phyloP scores from a whole-genome alignment of 768 basidiomycete genomes.

The Psilocybe tampanensis region DNA sequence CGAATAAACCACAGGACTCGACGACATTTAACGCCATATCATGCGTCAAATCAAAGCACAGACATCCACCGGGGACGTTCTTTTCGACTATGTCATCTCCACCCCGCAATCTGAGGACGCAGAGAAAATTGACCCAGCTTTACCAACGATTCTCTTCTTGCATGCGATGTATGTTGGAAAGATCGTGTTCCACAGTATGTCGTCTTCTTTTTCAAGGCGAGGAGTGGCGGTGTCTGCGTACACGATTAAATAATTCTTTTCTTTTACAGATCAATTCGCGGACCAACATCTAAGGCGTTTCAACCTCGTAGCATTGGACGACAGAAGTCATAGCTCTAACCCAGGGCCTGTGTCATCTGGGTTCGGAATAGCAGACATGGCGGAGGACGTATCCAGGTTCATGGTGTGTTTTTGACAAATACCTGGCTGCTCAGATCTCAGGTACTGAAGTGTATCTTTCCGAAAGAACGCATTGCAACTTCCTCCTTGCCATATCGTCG shows the following conservation, averaged over 20 bases:
- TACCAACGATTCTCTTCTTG: conserved; percentile 37
- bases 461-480: conserved; percentile 35
- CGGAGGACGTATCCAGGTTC: conserved; percentile 35
- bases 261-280: conserved; percentile 31
- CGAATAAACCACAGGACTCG: not conserved
- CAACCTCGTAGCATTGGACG: conserved; percentile 38
- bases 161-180: conserved; percentile 37
- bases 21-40: not conserved
- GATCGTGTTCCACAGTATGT: conserved; percentile 35
- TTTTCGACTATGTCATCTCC: conserved; percentile 38
- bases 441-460: not conserved
- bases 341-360: conserved; percentile 24
- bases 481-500: conserved; percentile 40
- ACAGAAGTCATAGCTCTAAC: conserved; percentile 35
- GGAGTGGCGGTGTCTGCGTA: no score
- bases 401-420: conserved; percentile 28
- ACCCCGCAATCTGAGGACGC: conserved; percentile 33
- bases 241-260: no score
- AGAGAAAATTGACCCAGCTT: conserved; percentile 26
- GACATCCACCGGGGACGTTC: conserved; percentile 28
- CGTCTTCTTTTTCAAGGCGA: not conserved
- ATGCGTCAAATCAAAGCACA: conserved; percentile 35
- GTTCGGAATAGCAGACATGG: conserved; percentile 31
- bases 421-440: not conserved
- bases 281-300: conserved; percentile 35